phyloP scores from a whole-genome alignment of 305 asterid genomes.

The Fraxinus dipetala region DNA sequence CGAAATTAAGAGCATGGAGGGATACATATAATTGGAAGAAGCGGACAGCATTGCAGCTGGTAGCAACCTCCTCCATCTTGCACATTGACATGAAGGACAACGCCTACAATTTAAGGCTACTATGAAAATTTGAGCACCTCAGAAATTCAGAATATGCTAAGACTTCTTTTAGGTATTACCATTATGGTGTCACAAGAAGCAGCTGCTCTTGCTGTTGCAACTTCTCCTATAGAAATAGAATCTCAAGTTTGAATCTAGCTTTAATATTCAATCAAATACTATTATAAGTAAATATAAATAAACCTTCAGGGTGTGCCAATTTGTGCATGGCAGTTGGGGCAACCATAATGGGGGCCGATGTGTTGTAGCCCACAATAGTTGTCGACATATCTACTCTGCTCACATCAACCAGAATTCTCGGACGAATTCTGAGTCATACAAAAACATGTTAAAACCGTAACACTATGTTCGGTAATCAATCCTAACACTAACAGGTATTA shows the following conservation, averaged over 20 bases:
- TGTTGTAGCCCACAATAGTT: conserved; percentile 44
- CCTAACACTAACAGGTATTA: neutral
- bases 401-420: conserved; percentile 54
- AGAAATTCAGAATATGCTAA: neutral
- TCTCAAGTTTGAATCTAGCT: neutral
- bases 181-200: conserved; percentile 54
- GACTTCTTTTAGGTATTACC: conserved; percentile 33
- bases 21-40: conserved; percentile 63
- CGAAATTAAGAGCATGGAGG: neutral
- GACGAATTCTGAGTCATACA: conserved; percentile 39
- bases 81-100: conserved; percentile 55
- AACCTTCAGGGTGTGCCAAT: conserved; percentile 68
- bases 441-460: conserved; percentile 7
- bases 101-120: conserved; percentile 31
- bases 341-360: conserved; percentile 54
- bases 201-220: conserved; percentile 68
- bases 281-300: neutral
- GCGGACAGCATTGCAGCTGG: conserved; percentile 61
- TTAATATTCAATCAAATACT: conserved; percentile 2
- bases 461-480: neutral
- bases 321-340: conserved; percentile 60
- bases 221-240: conserved; percentile 47
- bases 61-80: conserved; percentile 68
- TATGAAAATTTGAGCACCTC: conserved; percentile 13
- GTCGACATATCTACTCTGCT: conserved; percentile 53